Conservation (phyloP, 2,329 filamentous ascomycete genomes). For the Leptographium procerum region DNA sequence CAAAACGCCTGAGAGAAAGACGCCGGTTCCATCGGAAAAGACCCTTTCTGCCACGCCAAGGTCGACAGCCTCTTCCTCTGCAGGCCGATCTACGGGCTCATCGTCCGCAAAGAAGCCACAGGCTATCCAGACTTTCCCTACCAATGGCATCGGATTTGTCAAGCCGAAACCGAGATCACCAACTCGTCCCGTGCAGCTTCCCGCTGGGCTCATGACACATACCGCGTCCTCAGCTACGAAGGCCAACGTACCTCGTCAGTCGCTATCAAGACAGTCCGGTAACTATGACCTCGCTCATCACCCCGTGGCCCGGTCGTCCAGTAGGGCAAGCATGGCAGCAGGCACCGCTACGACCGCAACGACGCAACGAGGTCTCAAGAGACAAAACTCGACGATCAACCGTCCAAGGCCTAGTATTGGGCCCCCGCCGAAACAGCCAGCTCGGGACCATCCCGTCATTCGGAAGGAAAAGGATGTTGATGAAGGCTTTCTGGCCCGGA, state of each 20-base stretch:
- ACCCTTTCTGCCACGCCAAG: constrained; percentile 17
- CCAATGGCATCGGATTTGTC: constrained; percentile 30
- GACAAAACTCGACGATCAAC: constrained; percentile 33
- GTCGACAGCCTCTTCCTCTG: constrained; percentile 7
- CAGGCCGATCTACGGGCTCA: constrained; percentile 21
- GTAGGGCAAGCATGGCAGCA: constrained; percentile 30
- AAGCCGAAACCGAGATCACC: constrained; percentile 57
- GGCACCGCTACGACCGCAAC: constrained; percentile 13
- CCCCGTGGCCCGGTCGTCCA: constrained; percentile 29
- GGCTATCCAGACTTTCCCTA: constrained; percentile 26
- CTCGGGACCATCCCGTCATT: constrained; percentile 33
- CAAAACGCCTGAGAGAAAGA: constrained; percentile 26
- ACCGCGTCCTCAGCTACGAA: constrained; percentile 61
- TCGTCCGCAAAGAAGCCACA: constrained; percentile 31
- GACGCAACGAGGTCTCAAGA: constrained; percentile 24
- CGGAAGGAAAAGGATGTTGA: constrained; percentile 47
- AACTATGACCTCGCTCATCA: constrained; percentile 22
- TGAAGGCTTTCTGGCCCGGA: constrained; percentile 64
- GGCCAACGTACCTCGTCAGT: constrained; percentile 27
- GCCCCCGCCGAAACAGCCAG: constrained; percentile 45
- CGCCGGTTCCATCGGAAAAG: neutral
- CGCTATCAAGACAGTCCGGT: constrained; percentile 28
- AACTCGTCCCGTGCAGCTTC: constrained; percentile 55
- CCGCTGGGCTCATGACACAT: constrained; percentile 55
- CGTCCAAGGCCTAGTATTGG: constrained; percentile 42